Evolutionary conservation across 1,139 yeast species (phyloP), one percentile per base, ranked within the genome.

Genomic region (Debaryomycetaceae sp.): DNA sequence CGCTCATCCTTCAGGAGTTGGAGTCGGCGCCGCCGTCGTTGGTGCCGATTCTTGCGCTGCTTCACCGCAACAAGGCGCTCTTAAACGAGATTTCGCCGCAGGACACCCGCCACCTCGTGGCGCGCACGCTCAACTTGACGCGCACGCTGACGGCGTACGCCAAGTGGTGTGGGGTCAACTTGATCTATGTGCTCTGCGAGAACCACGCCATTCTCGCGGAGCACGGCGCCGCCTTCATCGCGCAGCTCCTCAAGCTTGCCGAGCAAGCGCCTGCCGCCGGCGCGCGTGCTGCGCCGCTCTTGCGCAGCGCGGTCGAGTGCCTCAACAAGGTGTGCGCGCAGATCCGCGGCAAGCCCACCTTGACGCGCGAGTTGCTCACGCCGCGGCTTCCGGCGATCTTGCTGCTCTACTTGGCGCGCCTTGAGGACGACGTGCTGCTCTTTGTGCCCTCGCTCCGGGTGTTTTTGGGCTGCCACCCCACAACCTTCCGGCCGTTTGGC

Each of bases 301-400:
- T 73, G 44, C 71, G 54, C 38, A 69, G 73, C 25, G 69, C 74
- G 20, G 65, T 71, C 29, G 71, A 66, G 32, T 67, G 79, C 18
- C 53, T 75, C 34, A 60, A 67, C 38, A 54, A 54, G 14, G 46
- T 83, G 16, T 72, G 81, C 44, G 56, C 62, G 25, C 59, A 65
- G 27, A 80, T 84, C 35, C 73, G 83, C 52, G 93, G 88, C 2
- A 88, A 88, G 48, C 86, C 95, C 2, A 78, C 89, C 1, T 64
- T 89, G 30, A 81, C 94, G 2, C 72, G 97, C 51, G 96, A 88
- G 46, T 65, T 83, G 5, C 68, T 88, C 37, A 84, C 95, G 1
- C 95, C 96, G 3, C 79, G 79, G 42, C 61, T 89, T 32, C 77
- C 86, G 9, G 61, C 66, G 3, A 75, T 83, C 26, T 72, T 84